Evolutionary conservation across 345 rosid species (phyloP), one percentile per base, ranked within the genome.

Genomic region (Pelargonium nanum): DNA sequence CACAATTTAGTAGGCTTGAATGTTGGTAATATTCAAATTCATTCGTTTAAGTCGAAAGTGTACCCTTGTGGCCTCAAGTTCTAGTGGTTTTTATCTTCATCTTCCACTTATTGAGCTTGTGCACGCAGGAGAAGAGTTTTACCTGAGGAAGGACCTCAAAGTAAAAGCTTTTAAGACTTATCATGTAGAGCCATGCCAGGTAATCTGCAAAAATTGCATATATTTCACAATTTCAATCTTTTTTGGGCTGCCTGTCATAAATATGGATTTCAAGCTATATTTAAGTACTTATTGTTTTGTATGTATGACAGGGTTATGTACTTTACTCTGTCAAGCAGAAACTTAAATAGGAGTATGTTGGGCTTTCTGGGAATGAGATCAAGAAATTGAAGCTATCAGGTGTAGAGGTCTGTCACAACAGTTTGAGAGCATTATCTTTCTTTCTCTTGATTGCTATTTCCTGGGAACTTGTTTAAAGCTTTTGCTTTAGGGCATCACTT

Each of bases 91-190:
- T n/a, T n/a, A n/a, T n/a, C n/a, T n/a, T n/a, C n/a, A n/a, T n/a
- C n/a, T n/a, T n/a, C 15, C 48, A 40, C 15, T 40, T 40, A 0
- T 15, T 40, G 16, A 9, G 48, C 5, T 40, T 74, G 19, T 67
- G 63, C 64, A 26, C 80, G 71, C 76, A 93, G 97, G 97, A 62
- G 92, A 89, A 55, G 97, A 86, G 85, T 83, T 84, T 72, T 56
- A 63, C 56, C 23, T 93, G 62, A 82, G 91, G 72, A 87, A 64
- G 66, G 87, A 93, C 78, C 83, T 87, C 32, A 87, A 87, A 81
- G 96, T 89, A 12, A 90, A 70, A 83, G 96, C 97, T 72, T 93
- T 89, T 72, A 87, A 76, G 80, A 89, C 99, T 4, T 86, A 83
- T 73, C 99, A 89, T 80, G 84, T 78, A 64, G 83, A 89, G 24